These are phyloP conservation scores for Aspergillus ochraceoroseus DNA, from an alignment of 2,329 filamentous ascomycete genomes.

Conservation along the genomic window DNA sequence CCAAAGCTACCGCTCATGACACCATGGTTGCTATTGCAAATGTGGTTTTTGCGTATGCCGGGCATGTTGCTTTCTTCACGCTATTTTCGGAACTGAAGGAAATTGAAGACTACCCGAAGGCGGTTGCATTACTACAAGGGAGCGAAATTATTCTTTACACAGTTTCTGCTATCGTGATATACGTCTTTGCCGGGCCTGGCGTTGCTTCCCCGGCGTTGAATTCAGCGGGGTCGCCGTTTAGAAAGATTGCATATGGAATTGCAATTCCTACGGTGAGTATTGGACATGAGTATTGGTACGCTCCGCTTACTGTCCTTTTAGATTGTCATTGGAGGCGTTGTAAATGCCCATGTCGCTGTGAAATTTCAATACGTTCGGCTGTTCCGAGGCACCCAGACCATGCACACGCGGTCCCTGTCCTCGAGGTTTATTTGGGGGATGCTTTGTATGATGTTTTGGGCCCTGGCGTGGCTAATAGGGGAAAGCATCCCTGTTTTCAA, in stretches of 20 bases:
- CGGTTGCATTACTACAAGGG: constrained; percentile 55
- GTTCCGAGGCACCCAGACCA: constrained; percentile 54
- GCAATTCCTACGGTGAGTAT: constrained; percentile 48
- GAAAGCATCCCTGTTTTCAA: constrained; percentile 65
- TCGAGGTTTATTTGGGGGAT: constrained; percentile 53
- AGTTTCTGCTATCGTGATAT: constrained; percentile 61
- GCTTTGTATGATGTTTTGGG: constrained; percentile 53
- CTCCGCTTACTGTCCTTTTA: background rate
- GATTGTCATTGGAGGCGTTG: constrained; percentile 63
- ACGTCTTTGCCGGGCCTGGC: constrained; percentile 56
- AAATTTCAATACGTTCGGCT: constrained; percentile 62
- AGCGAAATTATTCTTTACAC: constrained; percentile 57
- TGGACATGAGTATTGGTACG: no score
- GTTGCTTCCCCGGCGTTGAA: constrained; percentile 61
- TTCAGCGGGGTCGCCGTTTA: constrained; percentile 51
- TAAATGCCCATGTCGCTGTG: constrained; percentile 60
- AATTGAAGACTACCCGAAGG: constrained; percentile 55
- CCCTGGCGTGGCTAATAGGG: constrained; percentile 59
- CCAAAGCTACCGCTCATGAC: background rate
- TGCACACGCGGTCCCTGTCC: constrained; percentile 43
- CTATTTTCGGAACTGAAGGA: constrained; percentile 59
- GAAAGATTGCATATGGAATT: constrained; percentile 62
- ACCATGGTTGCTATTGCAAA: constrained; percentile 9
- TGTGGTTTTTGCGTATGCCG: constrained; percentile 15
- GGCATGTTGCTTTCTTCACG: constrained; percentile 42